These are phyloP conservation scores for Coffea canephora DNA, from an alignment of 257 asterid genomes.

Conservation along the genomic window DNA sequence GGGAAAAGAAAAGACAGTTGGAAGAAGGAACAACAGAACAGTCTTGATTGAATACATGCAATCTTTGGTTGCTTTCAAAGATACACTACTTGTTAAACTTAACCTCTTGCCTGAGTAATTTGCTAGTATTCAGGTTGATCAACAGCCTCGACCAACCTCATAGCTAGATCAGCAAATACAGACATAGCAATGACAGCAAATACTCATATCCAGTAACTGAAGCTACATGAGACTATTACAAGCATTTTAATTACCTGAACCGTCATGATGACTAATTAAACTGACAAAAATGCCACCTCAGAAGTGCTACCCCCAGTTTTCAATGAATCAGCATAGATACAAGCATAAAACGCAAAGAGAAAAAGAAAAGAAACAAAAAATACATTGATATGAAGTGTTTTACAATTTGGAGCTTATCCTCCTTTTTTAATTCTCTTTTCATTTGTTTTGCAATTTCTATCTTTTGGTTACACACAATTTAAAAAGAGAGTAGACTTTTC, in stretches of 20 bases:
- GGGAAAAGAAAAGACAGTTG: neutral
- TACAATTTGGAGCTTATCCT: neutral
- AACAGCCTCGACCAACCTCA: neutral
- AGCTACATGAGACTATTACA: neutral
- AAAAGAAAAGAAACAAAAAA: neutral
- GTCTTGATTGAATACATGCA: neutral
- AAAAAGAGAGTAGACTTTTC: neutral
- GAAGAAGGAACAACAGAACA: neutral
- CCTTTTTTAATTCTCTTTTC: neutral
- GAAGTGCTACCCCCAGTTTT: neutral
- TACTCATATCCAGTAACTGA: neutral
- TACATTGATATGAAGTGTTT: neutral
- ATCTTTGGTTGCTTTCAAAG: neutral
- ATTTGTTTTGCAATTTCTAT: no score
- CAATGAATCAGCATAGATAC: neutral
- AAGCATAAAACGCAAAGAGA: neutral
- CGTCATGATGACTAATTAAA: neutral
- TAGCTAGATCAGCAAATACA: neutral
- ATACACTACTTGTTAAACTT: neutral
- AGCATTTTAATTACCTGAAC: neutral
- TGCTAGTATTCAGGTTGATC: neutral
- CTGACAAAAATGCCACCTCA: neutral
- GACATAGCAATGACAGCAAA: neutral
- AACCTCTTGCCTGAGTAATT: neutral
- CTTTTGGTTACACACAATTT: neutral